These are phyloP conservation scores for Malassezia yamatoensis DNA, from an alignment of 1,284 basidiomycete species.

Conservation along the genomic window DNA sequence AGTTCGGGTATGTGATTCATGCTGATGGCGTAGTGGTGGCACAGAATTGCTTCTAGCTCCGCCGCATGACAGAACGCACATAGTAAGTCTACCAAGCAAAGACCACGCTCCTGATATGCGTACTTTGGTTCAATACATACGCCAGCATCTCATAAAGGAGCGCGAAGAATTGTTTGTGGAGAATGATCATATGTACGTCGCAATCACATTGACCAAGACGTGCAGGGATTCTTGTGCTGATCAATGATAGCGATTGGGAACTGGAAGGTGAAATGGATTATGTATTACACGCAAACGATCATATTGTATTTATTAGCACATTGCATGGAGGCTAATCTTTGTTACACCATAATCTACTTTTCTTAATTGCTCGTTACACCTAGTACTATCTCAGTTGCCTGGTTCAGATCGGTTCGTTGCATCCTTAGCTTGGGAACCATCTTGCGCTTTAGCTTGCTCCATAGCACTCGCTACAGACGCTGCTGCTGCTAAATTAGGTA, in stretches of 20 bases:
- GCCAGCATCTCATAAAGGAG: slow-evolving; percentile 68
- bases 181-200: slow-evolving; percentile 70
- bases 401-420: too few species aligned
- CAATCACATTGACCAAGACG: slow-evolving; percentile 55
- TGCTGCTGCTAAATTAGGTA: background rate
- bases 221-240: slow-evolving; percentile 84
- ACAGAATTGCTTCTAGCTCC: slow-evolving; percentile 42
- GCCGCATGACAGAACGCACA: slow-evolving; percentile 37
- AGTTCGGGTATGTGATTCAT: slow-evolving; percentile 12
- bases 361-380: too few species aligned
- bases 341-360: too few species aligned
- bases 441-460: background rate
- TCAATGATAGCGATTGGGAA: slow-evolving; percentile 97
- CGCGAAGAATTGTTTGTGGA: slow-evolving; percentile 82
- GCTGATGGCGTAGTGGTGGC: slow-evolving; percentile 25
- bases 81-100: slow-evolving; percentile 17
- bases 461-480: background rate
- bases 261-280: slow-evolving; percentile 89
- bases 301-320: slow-evolving; percentile 91
- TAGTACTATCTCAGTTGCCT: too few species aligned
- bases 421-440: too few species aligned
- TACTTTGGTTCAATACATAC: slow-evolving; percentile 69
- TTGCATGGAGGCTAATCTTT: slow-evolving; percentile 67
- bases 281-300: slow-evolving; percentile 66
- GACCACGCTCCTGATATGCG: slow-evolving; percentile 56